Evolutionary conservation across 345 rosid species (phyloP).

Genomic region (Eutrema heterophyllum): DNA sequence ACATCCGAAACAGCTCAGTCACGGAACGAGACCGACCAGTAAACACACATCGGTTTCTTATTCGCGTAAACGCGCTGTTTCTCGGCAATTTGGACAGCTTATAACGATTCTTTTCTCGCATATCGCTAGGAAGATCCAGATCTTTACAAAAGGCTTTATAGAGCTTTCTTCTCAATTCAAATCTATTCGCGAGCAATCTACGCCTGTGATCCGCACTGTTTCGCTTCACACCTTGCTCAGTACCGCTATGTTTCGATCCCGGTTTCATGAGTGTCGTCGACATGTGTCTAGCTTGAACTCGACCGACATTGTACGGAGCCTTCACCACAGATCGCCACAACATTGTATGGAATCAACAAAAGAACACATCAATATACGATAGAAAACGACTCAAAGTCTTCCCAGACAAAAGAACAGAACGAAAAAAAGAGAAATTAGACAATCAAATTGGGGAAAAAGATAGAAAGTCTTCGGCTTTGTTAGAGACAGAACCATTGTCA

Average conservation of each 20-base stretch:
- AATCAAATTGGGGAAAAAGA: too few species aligned
- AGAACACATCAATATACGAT: too few species aligned
- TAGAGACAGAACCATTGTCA: background rate
- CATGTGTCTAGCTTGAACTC: too few species aligned
- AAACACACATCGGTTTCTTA: slow-evolving; percentile 52
- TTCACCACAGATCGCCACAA: too few species aligned
- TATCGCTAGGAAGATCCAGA: slow-evolving; percentile 44
- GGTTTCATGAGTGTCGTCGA: too few species aligned
- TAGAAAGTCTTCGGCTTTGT: slow-evolving; percentile 3
- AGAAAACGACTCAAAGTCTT: too few species aligned
- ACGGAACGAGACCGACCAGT: slow-evolving; percentile 55
- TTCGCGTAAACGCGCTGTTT: slow-evolving; percentile 53
- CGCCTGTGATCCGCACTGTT: slow-evolving; percentile 44
- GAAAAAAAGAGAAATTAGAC: too few species aligned
- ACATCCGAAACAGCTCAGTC: slow-evolving; percentile 34
- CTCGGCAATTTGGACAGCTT: slow-evolving; percentile 57
- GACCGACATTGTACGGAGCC: too few species aligned
- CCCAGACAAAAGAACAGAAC: too few species aligned
- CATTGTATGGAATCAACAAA: too few species aligned
- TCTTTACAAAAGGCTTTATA: slow-evolving; percentile 48
- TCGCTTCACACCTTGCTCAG: slow-evolving; percentile 27
- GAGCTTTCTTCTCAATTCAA: slow-evolving; percentile 49
- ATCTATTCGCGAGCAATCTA: slow-evolving; percentile 42
- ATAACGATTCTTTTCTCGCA: slow-evolving; percentile 44
- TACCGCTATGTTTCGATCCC: too few species aligned